phyloP scores from a whole-genome alignment of 2,329 filamentous ascomycete genomes.

The Aureobasidium melanogenum region DNA sequence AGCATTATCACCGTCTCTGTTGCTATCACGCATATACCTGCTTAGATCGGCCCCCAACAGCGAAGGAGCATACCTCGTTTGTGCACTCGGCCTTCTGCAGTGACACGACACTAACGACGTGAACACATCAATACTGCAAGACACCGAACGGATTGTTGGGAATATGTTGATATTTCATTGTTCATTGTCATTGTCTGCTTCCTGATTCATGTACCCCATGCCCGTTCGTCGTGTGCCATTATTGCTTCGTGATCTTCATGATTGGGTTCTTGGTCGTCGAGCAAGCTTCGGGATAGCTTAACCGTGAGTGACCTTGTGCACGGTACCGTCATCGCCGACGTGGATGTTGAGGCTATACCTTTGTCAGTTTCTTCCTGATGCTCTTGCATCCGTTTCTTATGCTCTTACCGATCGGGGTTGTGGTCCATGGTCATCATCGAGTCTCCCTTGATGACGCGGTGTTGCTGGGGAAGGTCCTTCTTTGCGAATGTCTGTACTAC shows the following conservation, averaged over 20 bases:
- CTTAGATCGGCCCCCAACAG: not conserved
- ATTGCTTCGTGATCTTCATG: conserved; percentile 3
- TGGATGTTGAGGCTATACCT: conserved; percentile 37
- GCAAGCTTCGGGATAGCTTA: conserved; percentile 18
- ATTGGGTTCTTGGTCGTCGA: not conserved
- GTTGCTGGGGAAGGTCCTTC: conserved; percentile 38
- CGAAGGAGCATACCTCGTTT: not conserved
- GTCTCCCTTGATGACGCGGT: conserved; percentile 38
- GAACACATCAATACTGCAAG: not conserved
- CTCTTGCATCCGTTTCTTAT: not conserved
- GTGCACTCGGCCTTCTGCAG: not conserved
- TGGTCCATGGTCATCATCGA: conserved; percentile 39
- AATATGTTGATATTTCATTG: not conserved
- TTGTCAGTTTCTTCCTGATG: not conserved
- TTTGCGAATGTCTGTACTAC: conserved; percentile 41
- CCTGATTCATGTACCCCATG: not conserved
- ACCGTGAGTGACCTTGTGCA: conserved; percentile 40
- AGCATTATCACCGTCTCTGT: not conserved
- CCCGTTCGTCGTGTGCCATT: not conserved
- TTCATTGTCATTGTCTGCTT: not conserved
- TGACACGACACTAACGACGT: not conserved
- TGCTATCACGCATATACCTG: not conserved
- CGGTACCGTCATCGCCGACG: conserved; percentile 39
- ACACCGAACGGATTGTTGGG: not conserved
- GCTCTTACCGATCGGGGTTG: conserved; percentile 35